Evolutionary conservation across 1,284 basidiomycete genomes (phyloP), one percentile per base, ranked within the genome.

Genomic region (Sanghuangporus weigelae): DNA sequence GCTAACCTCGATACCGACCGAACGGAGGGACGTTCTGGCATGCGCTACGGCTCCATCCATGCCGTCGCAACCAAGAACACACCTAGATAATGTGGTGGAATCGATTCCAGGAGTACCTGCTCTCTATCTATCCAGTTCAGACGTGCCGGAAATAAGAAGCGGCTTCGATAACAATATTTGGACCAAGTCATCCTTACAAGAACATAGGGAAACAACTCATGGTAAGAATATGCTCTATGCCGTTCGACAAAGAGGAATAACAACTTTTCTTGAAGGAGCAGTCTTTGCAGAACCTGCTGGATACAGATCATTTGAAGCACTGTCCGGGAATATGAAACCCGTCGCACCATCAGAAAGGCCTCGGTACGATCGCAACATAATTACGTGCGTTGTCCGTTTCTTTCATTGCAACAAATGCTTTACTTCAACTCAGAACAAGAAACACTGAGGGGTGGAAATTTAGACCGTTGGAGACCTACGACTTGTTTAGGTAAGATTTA

Each of bases 331-430:
- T 35, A 10, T 26, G 8, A 21, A 26, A 16, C 21, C 49, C 12
- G 51, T 50, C 26, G 49, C 58, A 7, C 58, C 58, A n/a, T 51
- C 48, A 16, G 19, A 19, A 7, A 36, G 48, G 16, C 58, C 49
- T 21, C 31, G 58, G 10, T 60, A 60, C 21, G 48, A 60, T 21
- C 58, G 58, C 16, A 50, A 60, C 49, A 60, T 60, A 39, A n/a
- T 16, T 11, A 60, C 51, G 58, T 60, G 8, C 31, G 48, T 51
- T 12, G 5, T 21, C 7, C 57, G 49, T 36, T 40, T n/a, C 23
- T 59, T 8, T 35, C 3, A 2, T 11, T 26, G 4, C 4, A 7
- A 46, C 44, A 3, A 48, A 31, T 35, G 10, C 36, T 16, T 35
- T 21, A 48, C 16, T 36, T 4, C 19, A 50, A 10, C 5, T 1